phyloP scores from a whole-genome alignment of 352 stramenopile species.

The Phytopythium vexans region DNA sequence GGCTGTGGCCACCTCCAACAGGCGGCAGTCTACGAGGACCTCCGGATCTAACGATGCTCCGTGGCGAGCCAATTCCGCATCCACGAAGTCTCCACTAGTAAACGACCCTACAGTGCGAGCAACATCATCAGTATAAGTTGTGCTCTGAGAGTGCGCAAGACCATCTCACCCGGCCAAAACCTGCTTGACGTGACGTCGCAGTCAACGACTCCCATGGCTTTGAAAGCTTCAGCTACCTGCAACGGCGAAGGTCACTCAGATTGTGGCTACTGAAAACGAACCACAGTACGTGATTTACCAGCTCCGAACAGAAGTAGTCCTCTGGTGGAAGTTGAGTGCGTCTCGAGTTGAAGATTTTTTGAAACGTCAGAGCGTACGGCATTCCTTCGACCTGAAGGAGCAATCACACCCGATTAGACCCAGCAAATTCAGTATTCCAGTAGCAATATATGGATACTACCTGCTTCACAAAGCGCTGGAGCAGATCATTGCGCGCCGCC shows the following conservation, averaged over 20 bases:
- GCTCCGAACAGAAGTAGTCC: constrained; percentile 68
- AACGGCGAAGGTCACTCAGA: neutral
- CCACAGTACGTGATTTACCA: constrained; percentile 22
- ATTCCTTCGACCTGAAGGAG: constrained; percentile 32
- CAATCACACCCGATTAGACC: no score
- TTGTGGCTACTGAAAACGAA: neutral
- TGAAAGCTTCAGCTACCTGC: constrained; percentile 54
- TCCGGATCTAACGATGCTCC: constrained; percentile 39
- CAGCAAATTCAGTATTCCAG: no score
- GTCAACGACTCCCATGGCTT: constrained; percentile 46
- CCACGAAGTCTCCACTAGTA: constrained; percentile 40
- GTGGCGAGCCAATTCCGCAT: constrained; percentile 40
- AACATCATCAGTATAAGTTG: neutral
- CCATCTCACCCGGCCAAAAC: constrained; percentile 49
- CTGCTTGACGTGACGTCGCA: constrained; percentile 29
- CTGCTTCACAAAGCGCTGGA: constrained; percentile 36
- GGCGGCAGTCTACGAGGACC: constrained; percentile 50
- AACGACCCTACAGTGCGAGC: constrained; percentile 33
- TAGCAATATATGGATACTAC: constrained; percentile 7
- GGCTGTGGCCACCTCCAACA: constrained; percentile 55
- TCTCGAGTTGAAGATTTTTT: constrained; percentile 36
- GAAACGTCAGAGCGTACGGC: constrained; percentile 51
- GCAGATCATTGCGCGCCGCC: constrained; percentile 39
- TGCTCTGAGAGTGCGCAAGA: neutral
- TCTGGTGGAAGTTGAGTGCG: constrained; percentile 6